phyloP scores from a whole-genome alignment of 2,329 filamentous ascomycete genomes.

The Fusarium chlamydosporum region DNA sequence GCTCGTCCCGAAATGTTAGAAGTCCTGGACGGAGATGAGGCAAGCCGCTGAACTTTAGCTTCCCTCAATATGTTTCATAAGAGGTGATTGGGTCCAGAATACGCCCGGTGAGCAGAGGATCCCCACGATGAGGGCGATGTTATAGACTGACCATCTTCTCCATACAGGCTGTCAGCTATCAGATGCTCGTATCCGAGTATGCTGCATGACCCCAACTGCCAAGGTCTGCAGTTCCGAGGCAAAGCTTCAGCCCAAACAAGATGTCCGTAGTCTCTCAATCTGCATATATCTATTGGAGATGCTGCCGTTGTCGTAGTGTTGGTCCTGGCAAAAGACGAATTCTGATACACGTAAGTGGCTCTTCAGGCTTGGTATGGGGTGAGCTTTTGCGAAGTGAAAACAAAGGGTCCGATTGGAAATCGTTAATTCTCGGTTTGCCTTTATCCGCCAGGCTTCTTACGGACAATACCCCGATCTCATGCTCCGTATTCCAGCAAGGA shows the following conservation, averaged over 20 bases:
- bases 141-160: background rate
- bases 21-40: background rate
- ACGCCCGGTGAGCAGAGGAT: background rate
- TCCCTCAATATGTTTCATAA: background rate
- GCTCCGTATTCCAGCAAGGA: background rate
- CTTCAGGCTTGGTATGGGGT: background rate
- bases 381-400: background rate
- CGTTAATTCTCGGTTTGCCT: background rate
- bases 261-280: background rate
- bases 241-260: background rate
- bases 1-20: slow-evolving; percentile 17
- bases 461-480: slow-evolving; percentile 6
- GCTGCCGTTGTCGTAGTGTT: background rate
- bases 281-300: background rate
- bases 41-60: background rate
- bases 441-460: background rate
- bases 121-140: background rate
- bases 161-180: background rate
- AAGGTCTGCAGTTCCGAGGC: background rate
- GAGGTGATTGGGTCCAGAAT: background rate
- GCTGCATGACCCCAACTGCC: background rate
- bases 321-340: background rate
- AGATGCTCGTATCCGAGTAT: slow-evolving; percentile 2
- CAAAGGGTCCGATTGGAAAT: background rate
- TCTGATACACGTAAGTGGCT: background rate